Base-by-base conservation (phyloP, 352 stramenopile species). In the Phytophthora macrochlamydospora region DNA sequence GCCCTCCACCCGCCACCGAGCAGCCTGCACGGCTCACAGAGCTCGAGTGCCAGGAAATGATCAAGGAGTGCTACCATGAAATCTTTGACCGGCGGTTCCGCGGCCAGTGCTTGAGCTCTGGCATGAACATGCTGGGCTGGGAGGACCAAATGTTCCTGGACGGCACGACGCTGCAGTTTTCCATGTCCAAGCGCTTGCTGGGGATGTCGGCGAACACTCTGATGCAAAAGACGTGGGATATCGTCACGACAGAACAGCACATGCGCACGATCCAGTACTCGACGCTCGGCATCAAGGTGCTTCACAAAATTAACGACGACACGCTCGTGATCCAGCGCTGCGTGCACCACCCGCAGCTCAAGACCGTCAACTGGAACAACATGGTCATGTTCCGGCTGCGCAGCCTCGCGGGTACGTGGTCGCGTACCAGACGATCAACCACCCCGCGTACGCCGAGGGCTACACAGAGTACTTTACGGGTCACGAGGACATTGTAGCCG, bases 221-320 rank as follows among this genome's bases (percentile, higher is more conserved):
- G 44, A 82, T 85, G 76, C 55, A 73, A 30, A 77, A 73, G 51
- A 82, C 76, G 45, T 85, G 76, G 76, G 71, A 78, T 31, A 85
- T 85, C 30, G 73, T 82, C 33, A 85, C 76, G n/a, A 81, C 67
- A 7, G 71, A 76, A 37, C 57, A 82, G 46, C 76, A 85, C 44
- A 85, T 79, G 76, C 71, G 72, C 51, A 85, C 76, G 51, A 80
- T 85, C 50, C 76, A 85, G 65, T 74, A 77, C 54, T 78, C 76
- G 35, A 85, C 76, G 6, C 72, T 85, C 31, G 71, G 76, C 29
- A 59, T 85, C 40, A 78, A 82, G 56, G 64, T 80, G 37, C 52
- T 85, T 44, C 76, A 85, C 44, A 75, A 78, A 35, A 73, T 85
- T 52, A 85, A 82, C 56, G 71, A 85, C 7, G 76, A 85, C 52